phyloP scores from a whole-genome alignment of 345 rosid species.

The Brassica rapa region DNA sequence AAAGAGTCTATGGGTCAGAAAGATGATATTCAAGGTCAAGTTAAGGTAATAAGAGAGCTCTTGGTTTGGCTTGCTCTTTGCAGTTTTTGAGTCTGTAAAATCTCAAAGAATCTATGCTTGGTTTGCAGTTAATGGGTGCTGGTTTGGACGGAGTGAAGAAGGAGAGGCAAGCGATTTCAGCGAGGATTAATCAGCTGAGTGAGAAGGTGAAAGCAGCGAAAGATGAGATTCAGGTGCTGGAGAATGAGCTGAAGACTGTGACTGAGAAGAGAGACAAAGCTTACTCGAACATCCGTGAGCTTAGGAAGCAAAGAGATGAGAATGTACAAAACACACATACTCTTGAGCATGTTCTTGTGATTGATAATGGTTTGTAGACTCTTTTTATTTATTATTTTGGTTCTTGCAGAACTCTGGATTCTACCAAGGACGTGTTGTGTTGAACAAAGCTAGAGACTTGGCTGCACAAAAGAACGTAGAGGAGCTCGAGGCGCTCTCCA shows the following conservation, averaged over 20 bases:
- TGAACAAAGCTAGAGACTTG: constrained; percentile 54
- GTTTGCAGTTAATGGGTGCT: constrained; percentile 65
- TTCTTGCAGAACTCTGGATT: constrained; percentile 14
- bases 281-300: constrained; percentile 48
- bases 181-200: constrained; percentile 50
- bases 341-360: background rate
- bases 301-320: constrained; percentile 59
- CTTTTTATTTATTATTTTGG: background rate
- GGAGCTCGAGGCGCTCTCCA: constrained; percentile 54
- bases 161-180: constrained; percentile 64
- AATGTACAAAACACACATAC: background rate
- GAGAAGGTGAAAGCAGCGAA: constrained; percentile 50
- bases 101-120: no score
- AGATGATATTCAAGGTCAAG: constrained; percentile 77
- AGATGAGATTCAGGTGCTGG: constrained; percentile 50
- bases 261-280: constrained; percentile 59
- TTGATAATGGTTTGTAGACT: background rate
- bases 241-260: constrained; percentile 50
- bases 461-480: constrained; percentile 53
- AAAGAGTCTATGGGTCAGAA: constrained; percentile 78
- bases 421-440: constrained; percentile 44
- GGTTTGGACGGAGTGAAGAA: constrained; percentile 78
- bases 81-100: background rate
- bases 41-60: constrained; percentile 56
- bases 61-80: background rate